Percentiles rank a stretch among this genome's conserved stretches.
phyloP scores from a whole-genome alignment of 768 basidiomycete species.

The Lentinula lateritia region DNA sequence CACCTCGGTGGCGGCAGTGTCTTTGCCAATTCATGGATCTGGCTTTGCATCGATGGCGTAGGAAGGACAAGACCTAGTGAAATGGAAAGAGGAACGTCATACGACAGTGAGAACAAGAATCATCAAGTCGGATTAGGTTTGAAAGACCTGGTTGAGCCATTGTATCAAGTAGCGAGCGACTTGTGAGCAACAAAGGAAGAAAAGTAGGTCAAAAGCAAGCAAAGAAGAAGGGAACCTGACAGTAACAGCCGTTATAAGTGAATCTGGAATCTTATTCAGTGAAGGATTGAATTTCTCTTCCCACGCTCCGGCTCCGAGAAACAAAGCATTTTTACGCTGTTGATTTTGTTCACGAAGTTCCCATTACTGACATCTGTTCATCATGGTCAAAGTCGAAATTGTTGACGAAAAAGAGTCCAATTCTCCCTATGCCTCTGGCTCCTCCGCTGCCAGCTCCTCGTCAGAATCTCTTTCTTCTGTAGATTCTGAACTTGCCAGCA shows the following conservation, averaged over 20 bases:
- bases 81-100: conserved; percentile 6
- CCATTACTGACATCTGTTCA: conserved; percentile 11
- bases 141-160: conserved; percentile 3
- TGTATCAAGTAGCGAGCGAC: background rate
- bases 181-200: background rate
- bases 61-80: conserved; percentile 55
- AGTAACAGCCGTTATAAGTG: background rate
- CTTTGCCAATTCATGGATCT: conserved; percentile 78
- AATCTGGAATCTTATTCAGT: background rate
- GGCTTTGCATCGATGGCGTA: conserved; percentile 66
- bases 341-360: background rate
- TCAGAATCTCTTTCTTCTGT: conserved; percentile 77
- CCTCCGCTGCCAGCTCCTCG: conserved; percentile 68
- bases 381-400: conserved; percentile 93
- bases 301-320: background rate
- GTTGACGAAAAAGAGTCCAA: conserved; percentile 65
- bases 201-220: background rate
- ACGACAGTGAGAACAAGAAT: background rate
- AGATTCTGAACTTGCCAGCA: conserved; percentile 60
- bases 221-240: background rate
- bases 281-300: background rate
- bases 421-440: conserved; percentile 71
- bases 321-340: background rate
- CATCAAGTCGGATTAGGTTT: background rate
- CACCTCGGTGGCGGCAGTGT: conserved; percentile 20